phyloP scores from a whole-genome alignment of 148 eudicot species.

The Fagopyrum homotropicum region DNA sequence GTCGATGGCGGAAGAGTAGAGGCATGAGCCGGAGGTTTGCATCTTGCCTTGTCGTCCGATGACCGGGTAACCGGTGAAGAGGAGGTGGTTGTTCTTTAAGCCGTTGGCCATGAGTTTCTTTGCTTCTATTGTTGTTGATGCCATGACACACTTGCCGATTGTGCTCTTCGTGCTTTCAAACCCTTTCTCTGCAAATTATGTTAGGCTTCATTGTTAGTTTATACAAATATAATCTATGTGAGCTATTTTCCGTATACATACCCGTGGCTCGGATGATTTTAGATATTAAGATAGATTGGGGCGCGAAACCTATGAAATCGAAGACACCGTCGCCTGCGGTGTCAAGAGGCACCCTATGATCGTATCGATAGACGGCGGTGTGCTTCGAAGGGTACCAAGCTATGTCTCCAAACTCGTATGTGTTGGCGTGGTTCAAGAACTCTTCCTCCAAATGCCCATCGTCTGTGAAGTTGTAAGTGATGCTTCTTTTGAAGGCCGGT shows the following conservation, averaged over 20 bases:
- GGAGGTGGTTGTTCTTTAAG: conserved; percentile 46
- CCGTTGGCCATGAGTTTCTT: conserved; percentile 59
- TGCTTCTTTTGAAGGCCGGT: conserved; percentile 62
- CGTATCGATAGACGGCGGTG: conserved; percentile 57
- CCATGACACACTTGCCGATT: conserved; percentile 54
- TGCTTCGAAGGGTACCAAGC: conserved; percentile 74
- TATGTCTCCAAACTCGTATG: conserved; percentile 73
- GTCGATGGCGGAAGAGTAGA: conserved; percentile 33
- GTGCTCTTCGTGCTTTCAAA: conserved; percentile 39
- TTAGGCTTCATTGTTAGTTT: too few species aligned
- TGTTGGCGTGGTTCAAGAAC: conserved; percentile 44
- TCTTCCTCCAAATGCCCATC: conserved; percentile 45
- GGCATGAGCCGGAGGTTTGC: conserved; percentile 83
- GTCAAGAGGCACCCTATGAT: conserved; percentile 49
- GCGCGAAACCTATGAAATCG: conserved; percentile 80
- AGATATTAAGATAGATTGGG: conserved; percentile 40
- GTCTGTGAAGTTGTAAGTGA: conserved; percentile 48
- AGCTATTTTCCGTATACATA: conserved; percentile 1
- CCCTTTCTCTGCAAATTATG: conserved; percentile 39
- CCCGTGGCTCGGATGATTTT: conserved; percentile 50
- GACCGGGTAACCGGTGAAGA: conserved; percentile 73
- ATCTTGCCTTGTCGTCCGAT: conserved; percentile 61
- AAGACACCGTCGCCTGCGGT: conserved; percentile 50
- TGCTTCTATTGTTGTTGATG: conserved; percentile 32
- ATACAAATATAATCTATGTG: too few species aligned